Conservation (phyloP, 75 land plant species). For the Sequoia sempervirens region DNA sequence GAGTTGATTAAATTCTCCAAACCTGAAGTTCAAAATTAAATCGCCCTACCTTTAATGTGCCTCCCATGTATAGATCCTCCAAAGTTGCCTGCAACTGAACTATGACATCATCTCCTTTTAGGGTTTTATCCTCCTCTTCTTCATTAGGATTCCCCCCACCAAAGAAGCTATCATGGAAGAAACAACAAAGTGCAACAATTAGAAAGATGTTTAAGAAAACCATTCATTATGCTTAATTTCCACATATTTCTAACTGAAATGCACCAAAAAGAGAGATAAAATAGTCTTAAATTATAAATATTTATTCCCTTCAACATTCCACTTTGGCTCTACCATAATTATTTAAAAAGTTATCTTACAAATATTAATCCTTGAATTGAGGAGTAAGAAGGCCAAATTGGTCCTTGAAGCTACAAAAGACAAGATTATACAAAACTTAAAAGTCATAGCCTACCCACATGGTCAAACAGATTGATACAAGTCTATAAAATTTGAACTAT, state of each 20-base stretch:
- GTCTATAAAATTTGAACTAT: neutral
- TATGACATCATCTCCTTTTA: conserved; percentile 86
- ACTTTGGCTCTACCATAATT: neutral
- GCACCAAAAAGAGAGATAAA: neutral
- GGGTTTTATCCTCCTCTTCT: conserved; percentile 83
- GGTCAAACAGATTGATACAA: neutral
- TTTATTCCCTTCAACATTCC: neutral
- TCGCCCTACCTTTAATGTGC: conserved; percentile 62
- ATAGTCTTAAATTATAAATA: neutral
- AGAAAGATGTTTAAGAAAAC: neutral
- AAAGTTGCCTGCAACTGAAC: conserved; percentile 81
- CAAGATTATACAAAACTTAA: neutral
- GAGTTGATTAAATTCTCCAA: neutral
- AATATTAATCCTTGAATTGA: neutral
- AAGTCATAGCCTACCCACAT: neutral
- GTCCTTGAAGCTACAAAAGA: neutral
- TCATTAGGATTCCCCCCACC: conserved; percentile 55
- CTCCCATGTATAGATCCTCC: conserved; percentile 93
- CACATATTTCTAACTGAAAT: neutral
- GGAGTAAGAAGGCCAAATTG: neutral
- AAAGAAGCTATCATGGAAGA: conserved; percentile 48
- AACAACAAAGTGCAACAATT: neutral
- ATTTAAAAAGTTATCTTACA: neutral
- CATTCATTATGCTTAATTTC: neutral
- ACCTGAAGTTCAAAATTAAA: neutral